Conservation (phyloP, 768 basidiomycete species). For the Nidula microcarpa region DNA sequence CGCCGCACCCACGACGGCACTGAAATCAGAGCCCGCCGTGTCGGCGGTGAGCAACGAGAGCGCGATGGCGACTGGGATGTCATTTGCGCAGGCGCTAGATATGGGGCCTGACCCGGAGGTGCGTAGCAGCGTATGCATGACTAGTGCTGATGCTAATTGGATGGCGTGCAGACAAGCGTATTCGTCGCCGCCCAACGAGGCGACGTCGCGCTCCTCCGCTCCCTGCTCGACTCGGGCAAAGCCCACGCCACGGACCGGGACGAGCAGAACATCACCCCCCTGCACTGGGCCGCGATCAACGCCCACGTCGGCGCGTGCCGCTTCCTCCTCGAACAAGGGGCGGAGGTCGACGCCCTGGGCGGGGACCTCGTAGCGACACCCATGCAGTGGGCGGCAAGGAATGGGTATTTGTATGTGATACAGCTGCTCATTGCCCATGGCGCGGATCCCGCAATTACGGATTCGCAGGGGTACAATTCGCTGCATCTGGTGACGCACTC, state of each 20-base stretch:
- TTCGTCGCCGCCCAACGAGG: conserved; percentile 89
- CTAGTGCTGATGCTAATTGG: too few relatives aligned
- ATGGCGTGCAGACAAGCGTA: conserved; percentile 47
- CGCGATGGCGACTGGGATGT: conserved; percentile 42
- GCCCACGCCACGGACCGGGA: conserved; percentile 79
- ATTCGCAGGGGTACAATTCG: conserved; percentile 95
- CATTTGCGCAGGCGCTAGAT: conserved; percentile 40
- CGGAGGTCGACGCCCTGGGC: conserved; percentile 91
- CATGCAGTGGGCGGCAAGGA: conserved; percentile 97
- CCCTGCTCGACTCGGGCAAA: conserved; percentile 68
- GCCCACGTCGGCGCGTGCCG: conserved; percentile 88
- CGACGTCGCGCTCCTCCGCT: conserved; percentile 60
- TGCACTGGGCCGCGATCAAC: conserved; percentile 99
- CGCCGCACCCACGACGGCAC: conserved; percentile 29
- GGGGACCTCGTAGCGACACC: conserved; percentile 95
- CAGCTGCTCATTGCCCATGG: conserved; percentile 87
- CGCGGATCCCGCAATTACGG: conserved; percentile 88
- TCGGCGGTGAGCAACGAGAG: conserved; percentile 44
- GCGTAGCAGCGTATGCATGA: neutral
- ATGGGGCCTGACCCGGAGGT: conserved; percentile 1
- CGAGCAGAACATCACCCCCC: conserved; percentile 87
- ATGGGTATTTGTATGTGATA: conserved; percentile 94
- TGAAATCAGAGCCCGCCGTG: conserved; percentile 47
- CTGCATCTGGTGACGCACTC: conserved; percentile 95
- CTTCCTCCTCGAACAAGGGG: conserved; percentile 86